Percentiles rank a stretch among this genome's conserved stretches.
Evolutionary conservation across 2,329 filamentous ascomycete species (phyloP).

Genomic region (Diaporthe vaccinii): DNA sequence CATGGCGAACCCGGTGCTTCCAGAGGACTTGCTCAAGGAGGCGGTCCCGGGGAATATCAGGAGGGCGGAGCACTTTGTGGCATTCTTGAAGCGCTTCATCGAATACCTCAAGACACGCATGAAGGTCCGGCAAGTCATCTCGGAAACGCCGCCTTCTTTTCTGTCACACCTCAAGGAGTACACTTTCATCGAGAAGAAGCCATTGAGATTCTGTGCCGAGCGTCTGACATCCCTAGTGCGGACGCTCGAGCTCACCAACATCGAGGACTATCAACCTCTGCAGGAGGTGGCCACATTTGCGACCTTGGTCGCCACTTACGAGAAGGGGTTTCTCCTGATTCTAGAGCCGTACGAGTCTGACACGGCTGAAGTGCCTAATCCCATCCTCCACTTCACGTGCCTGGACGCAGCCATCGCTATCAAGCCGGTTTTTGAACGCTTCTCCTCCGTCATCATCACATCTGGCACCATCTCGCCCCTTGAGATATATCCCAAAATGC

Average conservation of each 20-base stretch:
- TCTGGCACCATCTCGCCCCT: conserved; percentile 96
- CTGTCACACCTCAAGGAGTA: conserved; percentile 92
- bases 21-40: conserved; percentile 94
- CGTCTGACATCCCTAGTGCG: conserved; percentile 93
- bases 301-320: conserved; percentile 95
- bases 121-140: conserved; percentile 98
- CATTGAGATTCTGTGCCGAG: conserved; percentile 93
- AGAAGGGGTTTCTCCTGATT: conserved; percentile 95
- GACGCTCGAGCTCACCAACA: conserved; percentile 95
- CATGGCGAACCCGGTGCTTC: conserved; percentile 95
- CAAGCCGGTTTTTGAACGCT: conserved; percentile 96
- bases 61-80: conserved; percentile 94
- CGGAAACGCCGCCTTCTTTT: conserved; percentile 95
- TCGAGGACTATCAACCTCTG: conserved; percentile 96
- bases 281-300: conserved; percentile 99
- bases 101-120: conserved; percentile 98
- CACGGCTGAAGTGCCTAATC: conserved; percentile 94
- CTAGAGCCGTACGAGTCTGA: conserved; percentile 98
- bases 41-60: conserved; percentile 97
- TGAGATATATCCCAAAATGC: conserved; percentile 99
- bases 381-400: conserved; percentile 96
- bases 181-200: conserved; percentile 98
- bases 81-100: conserved; percentile 95
- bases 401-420: conserved; percentile 98
- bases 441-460: conserved; percentile 98